phyloP scores from a whole-genome alignment of 768 basidiomycete species.

The Suillus spraguei region DNA sequence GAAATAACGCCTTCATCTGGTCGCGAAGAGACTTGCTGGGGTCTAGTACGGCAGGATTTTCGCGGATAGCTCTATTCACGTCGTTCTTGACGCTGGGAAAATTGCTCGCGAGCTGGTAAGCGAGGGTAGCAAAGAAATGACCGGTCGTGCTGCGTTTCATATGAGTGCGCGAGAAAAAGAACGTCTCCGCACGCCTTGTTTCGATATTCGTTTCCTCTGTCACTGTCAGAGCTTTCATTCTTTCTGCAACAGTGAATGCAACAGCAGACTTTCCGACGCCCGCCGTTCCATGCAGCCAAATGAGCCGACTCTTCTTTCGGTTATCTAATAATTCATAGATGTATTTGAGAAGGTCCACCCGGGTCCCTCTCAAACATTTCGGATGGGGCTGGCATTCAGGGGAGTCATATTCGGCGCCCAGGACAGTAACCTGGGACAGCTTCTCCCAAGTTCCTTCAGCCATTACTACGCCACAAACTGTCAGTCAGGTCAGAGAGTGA shows the following conservation, averaged over 20 bases:
- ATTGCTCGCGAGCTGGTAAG: background rate
- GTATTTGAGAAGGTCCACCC: background rate
- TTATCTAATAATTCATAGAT: background rate
- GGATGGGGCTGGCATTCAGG: background rate
- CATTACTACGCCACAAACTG: background rate
- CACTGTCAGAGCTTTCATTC: background rate
- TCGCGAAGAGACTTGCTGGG: background rate
- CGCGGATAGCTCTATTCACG: background rate
- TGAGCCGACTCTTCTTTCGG: background rate
- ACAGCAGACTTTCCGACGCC: slow-evolving; percentile 3
- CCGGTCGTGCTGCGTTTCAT: background rate
- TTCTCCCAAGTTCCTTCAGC: too few relatives aligned
- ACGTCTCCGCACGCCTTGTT: background rate
- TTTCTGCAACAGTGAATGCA: slow-evolving; percentile 3
- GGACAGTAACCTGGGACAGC: background rate
- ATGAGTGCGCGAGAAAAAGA: slow-evolving; percentile 4
- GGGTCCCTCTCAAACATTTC: slow-evolving; percentile 1
- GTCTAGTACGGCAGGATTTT: background rate
- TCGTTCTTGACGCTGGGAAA: background rate
- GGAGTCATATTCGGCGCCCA: background rate
- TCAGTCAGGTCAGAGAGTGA: background rate
- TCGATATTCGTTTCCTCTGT: too few relatives aligned
- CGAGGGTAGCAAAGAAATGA: background rate
- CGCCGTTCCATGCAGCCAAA: background rate
- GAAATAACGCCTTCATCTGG: background rate